These are phyloP conservation scores for Candida ortonii DNA, from an alignment of 805 yeast genomes.

Conservation along the genomic window DNA sequence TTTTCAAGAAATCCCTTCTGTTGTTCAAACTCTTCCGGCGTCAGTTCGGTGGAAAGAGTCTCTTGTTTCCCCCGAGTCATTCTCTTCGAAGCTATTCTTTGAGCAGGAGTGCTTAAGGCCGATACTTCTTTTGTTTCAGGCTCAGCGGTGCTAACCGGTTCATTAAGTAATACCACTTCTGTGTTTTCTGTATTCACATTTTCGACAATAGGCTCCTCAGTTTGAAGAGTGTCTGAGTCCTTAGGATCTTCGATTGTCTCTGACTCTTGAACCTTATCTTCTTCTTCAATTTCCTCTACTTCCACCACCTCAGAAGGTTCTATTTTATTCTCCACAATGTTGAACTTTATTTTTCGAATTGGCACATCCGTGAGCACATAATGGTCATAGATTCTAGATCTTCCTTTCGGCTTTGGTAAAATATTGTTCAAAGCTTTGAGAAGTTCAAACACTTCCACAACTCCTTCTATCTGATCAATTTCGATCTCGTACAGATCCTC, in stretches of 20 bases:
- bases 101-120: slow-evolving; percentile 13
- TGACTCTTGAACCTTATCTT: slow-evolving; percentile 1
- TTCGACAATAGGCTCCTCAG: slow-evolving; percentile 6
- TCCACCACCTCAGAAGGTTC: not conserved
- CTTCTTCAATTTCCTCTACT: slow-evolving; percentile 1
- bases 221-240: not conserved
- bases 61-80: slow-evolving; percentile 20
- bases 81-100: slow-evolving; percentile 20
- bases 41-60: slow-evolving; percentile 16
- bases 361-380: slow-evolving; percentile 50
- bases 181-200: slow-evolving; percentile 9
- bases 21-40: slow-evolving; percentile 12
- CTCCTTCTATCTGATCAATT: slow-evolving; percentile 13
- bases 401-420: slow-evolving; percentile 41
- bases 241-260: slow-evolving; percentile 1
- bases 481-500: slow-evolving; percentile 20
- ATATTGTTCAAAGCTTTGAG: slow-evolving; percentile 24
- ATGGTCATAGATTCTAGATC: slow-evolving; percentile 46
- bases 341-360: slow-evolving; percentile 42
- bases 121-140: slow-evolving; percentile 3
- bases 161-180: not conserved
- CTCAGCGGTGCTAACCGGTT: not conserved
- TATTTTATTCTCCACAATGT: slow-evolving; percentile 18
- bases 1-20: slow-evolving; percentile 20
- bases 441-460: slow-evolving; percentile 19